Base-by-base conservation (phyloP, 2,329 filamentous ascomycete species). In the Cladosporium sp. region DNA sequence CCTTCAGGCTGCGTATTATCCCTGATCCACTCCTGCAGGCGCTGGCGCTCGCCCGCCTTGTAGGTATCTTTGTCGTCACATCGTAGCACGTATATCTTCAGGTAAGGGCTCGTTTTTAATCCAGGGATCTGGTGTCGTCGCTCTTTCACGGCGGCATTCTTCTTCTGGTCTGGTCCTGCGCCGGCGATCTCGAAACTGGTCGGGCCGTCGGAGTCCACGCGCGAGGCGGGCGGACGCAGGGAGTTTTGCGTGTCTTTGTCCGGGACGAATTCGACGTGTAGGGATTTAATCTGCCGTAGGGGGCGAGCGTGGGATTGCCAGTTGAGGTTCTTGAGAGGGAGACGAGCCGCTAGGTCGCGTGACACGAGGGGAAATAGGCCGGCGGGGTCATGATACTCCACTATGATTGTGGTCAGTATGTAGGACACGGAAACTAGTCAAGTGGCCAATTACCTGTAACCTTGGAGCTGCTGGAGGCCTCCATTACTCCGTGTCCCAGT, bases 21-120 rank as follows among this genome's bases (percentile, higher is more conserved):
- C 69, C 93, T 95, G 63, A 97, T 82, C 93, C 93, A 98, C 59
- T 97, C 91, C 46, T 88, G 82, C 34, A 98, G 77, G 60, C 88
- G 82, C 63, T 87, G 83, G 46, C 90, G 81, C 6, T 88, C 84
- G 10, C 82, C 82, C 1, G 81, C 76, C 70, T 95, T 97, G 77
- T 98, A 98, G 8, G 83, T 83, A 44, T 98, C 95, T 64, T 90
- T 95, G 67, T 98, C 93, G 72, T 97, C 93, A 72, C 93, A 97
- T 64, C 91, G 82, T 49, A 98, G 79, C 2, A 98, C 74, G 53
- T 91, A 86, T 6, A 98, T 74, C 68, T 95, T 97, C 55, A 98
- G 77, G 68, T 98, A 98, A 0, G 95, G 90, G 0, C 92, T 97
- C 57, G 89, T 87, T 37, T 92, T 85, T 52, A 98, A 74, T 3